Percentiles rank a stretch among this genome's conserved stretches.
These are phyloP conservation scores for Cutaneotrichosporon sp. DNA, from an alignment of 1,284 basidiomycete genomes.

Conservation along the genomic window DNA sequence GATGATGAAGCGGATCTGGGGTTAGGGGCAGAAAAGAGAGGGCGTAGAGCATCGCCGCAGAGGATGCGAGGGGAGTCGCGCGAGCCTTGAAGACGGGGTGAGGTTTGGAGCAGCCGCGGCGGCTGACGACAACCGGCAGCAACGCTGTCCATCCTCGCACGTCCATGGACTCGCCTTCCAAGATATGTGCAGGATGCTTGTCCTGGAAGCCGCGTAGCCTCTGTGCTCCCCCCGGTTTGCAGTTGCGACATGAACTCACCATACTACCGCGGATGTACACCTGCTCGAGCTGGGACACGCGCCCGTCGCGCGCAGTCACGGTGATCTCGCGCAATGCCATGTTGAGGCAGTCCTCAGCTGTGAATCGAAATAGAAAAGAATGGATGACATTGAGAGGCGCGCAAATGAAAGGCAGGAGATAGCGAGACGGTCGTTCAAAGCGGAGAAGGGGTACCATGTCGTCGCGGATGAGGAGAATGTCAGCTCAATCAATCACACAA, in stretches of 20 bases:
- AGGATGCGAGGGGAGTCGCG: background rate
- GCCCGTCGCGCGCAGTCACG: conserved; percentile 94
- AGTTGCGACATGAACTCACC: conserved; percentile 43
- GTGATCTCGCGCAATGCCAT: conserved; percentile 96
- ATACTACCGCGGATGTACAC: conserved; percentile 98
- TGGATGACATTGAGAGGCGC: background rate
- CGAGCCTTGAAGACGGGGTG: no score
- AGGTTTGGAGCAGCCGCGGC: background rate
- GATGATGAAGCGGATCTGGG: conserved; percentile 83
- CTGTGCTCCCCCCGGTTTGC: background rate
- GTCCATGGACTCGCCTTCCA: no score
- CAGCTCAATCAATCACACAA: no score
- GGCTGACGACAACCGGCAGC: no score
- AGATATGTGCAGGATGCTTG: no score
- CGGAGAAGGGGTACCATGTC: no score
- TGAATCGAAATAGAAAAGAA: conserved; percentile 3
- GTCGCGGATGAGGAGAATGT: no score
- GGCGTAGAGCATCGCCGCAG: background rate
- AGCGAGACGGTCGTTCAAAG: no score
- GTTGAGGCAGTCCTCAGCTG: conserved; percentile 98
- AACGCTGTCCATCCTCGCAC: no score
- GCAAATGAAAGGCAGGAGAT: background rate
- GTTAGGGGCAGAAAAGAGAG: background rate
- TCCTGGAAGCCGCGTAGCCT: no score
- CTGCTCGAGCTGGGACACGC: conserved; percentile 98